These are phyloP conservation scores for Cryptococcus sp. DNA, from an alignment of 1,284 basidiomycete genomes.

Conservation along the genomic window DNA sequence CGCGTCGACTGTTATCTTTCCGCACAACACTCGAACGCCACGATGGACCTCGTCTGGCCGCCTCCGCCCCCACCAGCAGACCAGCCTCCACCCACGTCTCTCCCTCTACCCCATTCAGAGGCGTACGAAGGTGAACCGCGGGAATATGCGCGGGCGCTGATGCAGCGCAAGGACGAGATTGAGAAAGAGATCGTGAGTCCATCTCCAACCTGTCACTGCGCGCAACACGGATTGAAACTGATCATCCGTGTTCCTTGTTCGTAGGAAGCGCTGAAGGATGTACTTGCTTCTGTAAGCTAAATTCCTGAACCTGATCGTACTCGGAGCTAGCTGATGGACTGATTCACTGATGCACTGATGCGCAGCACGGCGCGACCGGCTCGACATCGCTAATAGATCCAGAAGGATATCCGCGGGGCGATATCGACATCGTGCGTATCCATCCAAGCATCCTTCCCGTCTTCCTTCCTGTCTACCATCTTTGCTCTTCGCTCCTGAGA, in stretches of 20 bases:
- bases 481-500: neutral
- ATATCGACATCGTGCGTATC: conserved; percentile 62
- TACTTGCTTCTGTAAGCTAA: conserved; percentile 32
- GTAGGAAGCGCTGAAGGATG: conserved; percentile 41
- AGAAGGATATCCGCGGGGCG: conserved; percentile 79
- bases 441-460: no score
- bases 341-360: no score
- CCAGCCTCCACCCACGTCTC: conserved; percentile 18
- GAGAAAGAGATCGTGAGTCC: conserved; percentile 49
- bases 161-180: conserved; percentile 51
- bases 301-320: neutral
- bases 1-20: neutral
- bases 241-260: neutral
- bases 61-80: conserved; percentile 28
- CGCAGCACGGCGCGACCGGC: conserved; percentile 40
- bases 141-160: conserved; percentile 48
- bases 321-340: conserved; percentile 3
- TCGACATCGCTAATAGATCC: conserved; percentile 71
- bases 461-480: neutral
- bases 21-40: neutral
- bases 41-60: conserved; percentile 14
- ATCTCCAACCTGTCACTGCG: neutral
- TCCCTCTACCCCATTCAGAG: conserved; percentile 46
- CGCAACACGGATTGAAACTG: no score
- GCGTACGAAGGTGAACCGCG: conserved; percentile 47